Percentiles rank a stretch among this genome's conserved stretches.
phyloP scores from a whole-genome alignment of 371 early-diverging fungal genomes.

The Syncephalastrum racemosum region DNA sequence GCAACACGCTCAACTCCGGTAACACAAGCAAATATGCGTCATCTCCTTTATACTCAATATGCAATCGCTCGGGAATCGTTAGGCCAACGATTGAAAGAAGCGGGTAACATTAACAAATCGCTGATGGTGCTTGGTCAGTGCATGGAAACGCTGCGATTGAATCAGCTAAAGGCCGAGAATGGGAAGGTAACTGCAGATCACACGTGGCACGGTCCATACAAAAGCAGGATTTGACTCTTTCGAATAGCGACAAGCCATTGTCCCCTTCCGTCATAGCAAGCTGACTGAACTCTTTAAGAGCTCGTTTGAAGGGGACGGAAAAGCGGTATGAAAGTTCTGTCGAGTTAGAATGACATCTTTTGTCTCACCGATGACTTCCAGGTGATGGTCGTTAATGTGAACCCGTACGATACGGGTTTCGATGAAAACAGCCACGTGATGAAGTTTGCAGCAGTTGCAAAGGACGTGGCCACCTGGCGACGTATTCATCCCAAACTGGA shows the following conservation, averaged over 20 bases:
- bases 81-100: constrained; percentile 86
- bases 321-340: constrained; percentile 37
- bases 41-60: background rate
- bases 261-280: constrained; percentile 73
- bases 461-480: constrained; percentile 55
- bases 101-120: constrained; percentile 92
- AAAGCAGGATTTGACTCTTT: background rate
- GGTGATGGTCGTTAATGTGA: constrained; percentile 69
- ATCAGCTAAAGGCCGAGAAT: constrained; percentile 47
- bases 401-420: constrained; percentile 65
- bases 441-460: constrained; percentile 71
- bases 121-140: constrained; percentile 94
- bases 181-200: constrained; percentile 32
- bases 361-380: background rate
- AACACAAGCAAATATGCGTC: constrained; percentile 37
- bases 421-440: constrained; percentile 64
- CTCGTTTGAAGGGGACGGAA: constrained; percentile 67
- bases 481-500: constrained; percentile 46
- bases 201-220: background rate
- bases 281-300: constrained; percentile 71
- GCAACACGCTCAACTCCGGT: constrained; percentile 78
- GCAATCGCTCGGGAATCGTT: background rate
- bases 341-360: too few species aligned
- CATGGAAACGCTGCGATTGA: constrained; percentile 63
- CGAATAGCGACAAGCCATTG: constrained; percentile 45